Evolutionary conservation across 176 grass and related monocot species (phyloP), one percentile per base, ranked within the genome.

Genomic region (Chloris gayana): DNA sequence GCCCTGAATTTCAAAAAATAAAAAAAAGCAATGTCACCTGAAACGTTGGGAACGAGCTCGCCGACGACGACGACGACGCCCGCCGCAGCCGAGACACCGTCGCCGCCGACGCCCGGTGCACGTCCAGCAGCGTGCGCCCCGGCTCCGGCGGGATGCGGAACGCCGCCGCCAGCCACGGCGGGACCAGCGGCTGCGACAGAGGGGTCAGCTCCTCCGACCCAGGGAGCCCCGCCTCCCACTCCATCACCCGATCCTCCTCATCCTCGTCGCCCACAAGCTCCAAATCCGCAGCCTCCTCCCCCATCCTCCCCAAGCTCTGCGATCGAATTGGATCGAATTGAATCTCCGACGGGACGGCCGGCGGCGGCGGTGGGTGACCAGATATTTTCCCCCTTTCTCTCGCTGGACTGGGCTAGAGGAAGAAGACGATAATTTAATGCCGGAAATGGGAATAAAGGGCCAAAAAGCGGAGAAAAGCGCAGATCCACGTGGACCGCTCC

Each of bases 121-220:
- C 82, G 74, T 99, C 96, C 10, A 95, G 64, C 2, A 69, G 69
- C 8, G 92, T 91, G 0, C 86, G 90, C 1, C 88, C 82, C 4
- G 88, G 90, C 66, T 99, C 92, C 42, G 92, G 90, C 74, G 82
- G 80, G 86, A 99, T 95, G 73, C 91, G 83, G 82, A 99, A 99
- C 26, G 90, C 92, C 0, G 92, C 81, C 0, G 96, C 96, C 6
- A 98, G 82, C 0, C 83, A 81, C 9, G 88, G 76, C 2, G 96
- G 86, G 22, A 99, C 84, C 39, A 99, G 88, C n/a, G 88, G 71
- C 88, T 89, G 88, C 9, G 88, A 87, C 1, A 99, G 88, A 14
- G 90, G 86, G n/a, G 88, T 80, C 17, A 99, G 88, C 46, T 95
- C 90, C 24, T 94, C 86, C 35, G 31, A 42, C 22, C 50, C 78